Evolutionary conservation across 495 filamentous ascomycete species (phyloP).

Genomic region (Chaetomium tenue): DNA sequence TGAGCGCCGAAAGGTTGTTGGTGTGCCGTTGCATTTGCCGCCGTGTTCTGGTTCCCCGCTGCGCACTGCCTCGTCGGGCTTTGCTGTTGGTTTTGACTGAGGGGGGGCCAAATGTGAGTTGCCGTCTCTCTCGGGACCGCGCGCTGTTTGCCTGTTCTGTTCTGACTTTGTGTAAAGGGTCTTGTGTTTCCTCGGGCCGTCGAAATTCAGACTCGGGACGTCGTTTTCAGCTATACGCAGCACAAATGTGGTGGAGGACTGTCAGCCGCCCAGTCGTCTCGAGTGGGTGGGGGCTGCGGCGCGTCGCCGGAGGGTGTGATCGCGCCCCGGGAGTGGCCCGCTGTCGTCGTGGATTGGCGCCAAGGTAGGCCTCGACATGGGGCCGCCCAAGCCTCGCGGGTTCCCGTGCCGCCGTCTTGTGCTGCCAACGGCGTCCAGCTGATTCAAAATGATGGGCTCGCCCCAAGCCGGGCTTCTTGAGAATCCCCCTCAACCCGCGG

Average conservation of each 20-base stretch:
- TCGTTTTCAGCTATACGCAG: background rate
- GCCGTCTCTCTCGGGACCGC: background rate
- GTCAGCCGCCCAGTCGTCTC: slow-evolving; percentile 15
- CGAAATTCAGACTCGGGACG: background rate
- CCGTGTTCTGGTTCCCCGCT: background rate
- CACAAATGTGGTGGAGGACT: background rate
- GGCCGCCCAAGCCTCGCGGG: background rate
- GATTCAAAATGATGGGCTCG: slow-evolving; percentile 12
- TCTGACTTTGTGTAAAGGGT: background rate
- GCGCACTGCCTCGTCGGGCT: background rate
- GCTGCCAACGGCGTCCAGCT: slow-evolving; percentile 13
- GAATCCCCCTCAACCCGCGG: background rate
- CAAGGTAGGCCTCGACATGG: slow-evolving; percentile 14
- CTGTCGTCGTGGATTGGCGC: slow-evolving; percentile 10
- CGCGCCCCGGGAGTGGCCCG: slow-evolving; percentile 8
- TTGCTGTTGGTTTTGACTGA: background rate
- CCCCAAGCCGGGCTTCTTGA: background rate
- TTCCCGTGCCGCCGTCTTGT: slow-evolving; percentile 19
- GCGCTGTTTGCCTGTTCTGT: background rate
- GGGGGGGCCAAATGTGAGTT: background rate
- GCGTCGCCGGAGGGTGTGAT: slow-evolving; percentile 5
- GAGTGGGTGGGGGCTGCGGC: slow-evolving; percentile 15
- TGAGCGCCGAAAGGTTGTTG: slow-evolving; percentile 1
- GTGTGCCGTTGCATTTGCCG: slow-evolving; percentile 13
- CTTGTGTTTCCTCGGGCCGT: background rate